phyloP scores from a whole-genome alignment of 768 basidiomycete genomes.

The Tricholoma furcatifolium region DNA sequence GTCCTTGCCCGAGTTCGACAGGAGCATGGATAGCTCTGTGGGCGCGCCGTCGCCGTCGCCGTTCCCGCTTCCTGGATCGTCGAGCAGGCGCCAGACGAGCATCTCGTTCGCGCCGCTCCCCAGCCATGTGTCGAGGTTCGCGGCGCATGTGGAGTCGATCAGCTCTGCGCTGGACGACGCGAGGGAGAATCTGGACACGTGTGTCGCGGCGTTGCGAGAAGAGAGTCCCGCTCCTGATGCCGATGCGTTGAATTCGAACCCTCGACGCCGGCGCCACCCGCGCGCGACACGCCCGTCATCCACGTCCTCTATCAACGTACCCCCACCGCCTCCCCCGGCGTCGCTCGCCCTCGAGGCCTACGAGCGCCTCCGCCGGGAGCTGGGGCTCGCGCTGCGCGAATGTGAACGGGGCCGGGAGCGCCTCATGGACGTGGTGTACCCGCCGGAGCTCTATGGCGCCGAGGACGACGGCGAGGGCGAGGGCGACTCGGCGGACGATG shows the following conservation, averaged over 20 bases:
- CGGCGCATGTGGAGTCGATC: constrained; percentile 71
- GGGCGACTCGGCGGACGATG: constrained; percentile 39
- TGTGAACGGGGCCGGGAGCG: constrained; percentile 78
- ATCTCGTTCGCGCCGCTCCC: constrained; percentile 75
- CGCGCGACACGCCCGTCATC: constrained; percentile 15
- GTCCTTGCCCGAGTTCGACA: constrained; percentile 11
- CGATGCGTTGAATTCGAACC: not conserved
- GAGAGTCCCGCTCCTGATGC: constrained; percentile 23
- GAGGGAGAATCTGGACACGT: constrained; percentile 60
- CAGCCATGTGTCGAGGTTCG: constrained; percentile 66
- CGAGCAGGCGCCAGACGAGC: constrained; percentile 7
- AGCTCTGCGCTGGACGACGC: constrained; percentile 70
- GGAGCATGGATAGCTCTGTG: constrained; percentile 3
- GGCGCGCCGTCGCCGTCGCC: not conserved
- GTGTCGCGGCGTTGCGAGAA: constrained; percentile 56
- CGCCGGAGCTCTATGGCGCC: constrained; percentile 35
- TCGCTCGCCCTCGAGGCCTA: constrained; percentile 66
- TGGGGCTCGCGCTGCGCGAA: constrained; percentile 76
- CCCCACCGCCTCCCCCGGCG: constrained; percentile 34
- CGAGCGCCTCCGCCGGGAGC: constrained; percentile 71
- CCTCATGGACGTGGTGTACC: constrained; percentile 56
- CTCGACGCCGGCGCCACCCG: constrained; percentile 11
- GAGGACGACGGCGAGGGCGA: constrained; percentile 39
- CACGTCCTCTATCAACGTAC: constrained; percentile 20
- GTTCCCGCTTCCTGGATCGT: too few relatives aligned